Evolutionary conservation across 176 grass and related monocot genomes (phyloP), one percentile per base, ranked within the genome.

Genomic region (Rhynchospora tenuis): DNA sequence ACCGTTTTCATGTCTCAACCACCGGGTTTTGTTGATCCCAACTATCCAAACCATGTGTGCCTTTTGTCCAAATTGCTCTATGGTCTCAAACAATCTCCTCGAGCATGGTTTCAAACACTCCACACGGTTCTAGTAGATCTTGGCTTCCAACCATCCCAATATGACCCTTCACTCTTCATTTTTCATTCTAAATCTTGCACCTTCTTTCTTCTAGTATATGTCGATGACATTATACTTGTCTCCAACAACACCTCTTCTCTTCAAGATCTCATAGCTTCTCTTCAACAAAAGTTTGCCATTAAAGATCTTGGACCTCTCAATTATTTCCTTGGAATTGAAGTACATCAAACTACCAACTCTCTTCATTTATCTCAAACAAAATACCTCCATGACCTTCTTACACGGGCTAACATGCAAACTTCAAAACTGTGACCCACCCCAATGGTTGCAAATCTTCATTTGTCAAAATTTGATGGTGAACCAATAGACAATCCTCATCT

Each of bases 261-360:
- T 11, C 50, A 52, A 2, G 1, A 14, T 11, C 0, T 52, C 1
- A 52, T 52, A 0, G 0, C 12, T 0, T 13, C 50, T 3, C 11
- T 52, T 2, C 50, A 15, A 15, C 7, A 38, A 38, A 38, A 38
- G 2, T 52, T 52, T 52, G 50, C 50, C 0, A 13, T 52, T 3
- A 52, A 52, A 52, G 50, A 15, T 2, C 50, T 52, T 3, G 50
- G 50, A 0, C 0, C 50, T 0, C 14, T 52, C 0, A 9, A 52
- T 52, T 52, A 52, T 52, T 52, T 52, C 0, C 12, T 52, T 15
- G 50, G 50, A 0, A 52, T 52, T 14, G 50, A 52, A 2, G 50
- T 52, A 0, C 2, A 2, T 2, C 9, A 0, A 2, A 11, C 48
- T 0, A 3, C 50, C 0, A 0, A 0, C 2, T 13, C 50, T 12